Conservation (phyloP, 768 basidiomycete species). For the Mycena chlorophos region DNA sequence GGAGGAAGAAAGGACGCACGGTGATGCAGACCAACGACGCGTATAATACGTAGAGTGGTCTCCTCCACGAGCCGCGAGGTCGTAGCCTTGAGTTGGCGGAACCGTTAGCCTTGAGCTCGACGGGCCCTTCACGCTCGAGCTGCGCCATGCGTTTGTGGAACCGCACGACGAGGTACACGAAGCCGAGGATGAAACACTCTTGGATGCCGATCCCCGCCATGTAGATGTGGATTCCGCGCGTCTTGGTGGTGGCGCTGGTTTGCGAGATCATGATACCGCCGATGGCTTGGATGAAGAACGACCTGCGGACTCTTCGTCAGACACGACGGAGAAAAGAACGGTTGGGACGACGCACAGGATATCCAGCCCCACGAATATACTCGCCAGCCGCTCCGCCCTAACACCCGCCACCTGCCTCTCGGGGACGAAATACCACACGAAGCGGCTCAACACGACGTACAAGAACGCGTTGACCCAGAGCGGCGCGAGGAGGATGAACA, state of each 20-base stretch:
- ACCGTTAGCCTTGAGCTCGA: too few relatives aligned
- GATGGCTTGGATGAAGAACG: conserved; percentile 22
- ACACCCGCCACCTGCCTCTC: conserved; percentile 19
- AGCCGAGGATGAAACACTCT: conserved; percentile 24
- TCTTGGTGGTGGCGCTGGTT: conserved; percentile 7
- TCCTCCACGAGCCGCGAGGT: too few relatives aligned
- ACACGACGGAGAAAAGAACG: neutral
- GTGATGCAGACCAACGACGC: conserved; percentile 19
- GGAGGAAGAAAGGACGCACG: neutral
- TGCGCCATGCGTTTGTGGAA: conserved; percentile 9
- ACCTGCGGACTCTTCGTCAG: neutral
- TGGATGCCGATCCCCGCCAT: conserved; percentile 27
- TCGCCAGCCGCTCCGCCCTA: conserved; percentile 13
- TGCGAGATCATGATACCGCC: conserved; percentile 14
- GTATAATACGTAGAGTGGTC: conserved; percentile 16
- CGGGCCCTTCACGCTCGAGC: neutral
- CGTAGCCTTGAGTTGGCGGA: too few relatives aligned
- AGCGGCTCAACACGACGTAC: conserved; percentile 24
- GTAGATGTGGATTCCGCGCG: conserved; percentile 22
- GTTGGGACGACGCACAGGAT: conserved; percentile 6
- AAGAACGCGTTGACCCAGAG: conserved; percentile 27
- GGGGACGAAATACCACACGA: conserved; percentile 24
- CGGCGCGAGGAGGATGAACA: conserved; percentile 24
- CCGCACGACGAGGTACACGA: conserved; percentile 13
- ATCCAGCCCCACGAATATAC: conserved; percentile 20